These are phyloP conservation scores for Paramyrothecium sp. DNA, from an alignment of 2,329 filamentous ascomycete species.

Conservation along the genomic window DNA sequence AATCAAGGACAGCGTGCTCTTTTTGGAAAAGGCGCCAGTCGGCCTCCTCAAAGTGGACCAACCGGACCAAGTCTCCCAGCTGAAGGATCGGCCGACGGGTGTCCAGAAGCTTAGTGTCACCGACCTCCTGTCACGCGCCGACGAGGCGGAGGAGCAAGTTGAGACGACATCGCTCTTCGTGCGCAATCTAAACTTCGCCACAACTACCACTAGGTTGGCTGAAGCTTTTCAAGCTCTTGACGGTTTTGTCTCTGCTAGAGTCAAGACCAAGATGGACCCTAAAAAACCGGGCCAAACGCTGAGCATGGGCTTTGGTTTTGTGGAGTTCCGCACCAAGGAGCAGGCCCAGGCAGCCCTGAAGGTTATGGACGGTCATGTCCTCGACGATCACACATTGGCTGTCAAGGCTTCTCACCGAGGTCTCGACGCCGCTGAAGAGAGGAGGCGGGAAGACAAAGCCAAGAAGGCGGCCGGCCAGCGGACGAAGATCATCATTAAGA, in stretches of 20 bases:
- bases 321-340: conserved; percentile 77
- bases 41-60: conserved; percentile 61
- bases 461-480: conserved; percentile 75
- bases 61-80: conserved; percentile 23
- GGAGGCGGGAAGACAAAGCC: conserved; percentile 75
- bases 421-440: conserved; percentile 82
- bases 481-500: conserved; percentile 97
- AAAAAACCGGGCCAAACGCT: conserved; percentile 84
- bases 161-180: conserved; percentile 84
- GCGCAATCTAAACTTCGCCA: conserved; percentile 90
- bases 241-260: conserved; percentile 83
- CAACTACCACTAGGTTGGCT: conserved; percentile 72
- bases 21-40: conserved; percentile 89
- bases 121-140: conserved; percentile 63
- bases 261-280: conserved; percentile 92
- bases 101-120: conserved; percentile 64
- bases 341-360: conserved; percentile 77
- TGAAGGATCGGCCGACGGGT: conserved; percentile 36
- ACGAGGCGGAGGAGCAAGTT: conserved; percentile 50
- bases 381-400: conserved; percentile 84
- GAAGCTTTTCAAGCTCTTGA: conserved; percentile 79
- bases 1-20: conserved; percentile 86
- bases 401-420: conserved; percentile 87
- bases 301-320: conserved; percentile 97
- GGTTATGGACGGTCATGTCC: conserved; percentile 82